A percentile compares a stretch with the other conserved stretches of the same genome.
Evolutionary conservation across 441 rosid species (phyloP).

Genomic region (Corymbia calophylla): DNA sequence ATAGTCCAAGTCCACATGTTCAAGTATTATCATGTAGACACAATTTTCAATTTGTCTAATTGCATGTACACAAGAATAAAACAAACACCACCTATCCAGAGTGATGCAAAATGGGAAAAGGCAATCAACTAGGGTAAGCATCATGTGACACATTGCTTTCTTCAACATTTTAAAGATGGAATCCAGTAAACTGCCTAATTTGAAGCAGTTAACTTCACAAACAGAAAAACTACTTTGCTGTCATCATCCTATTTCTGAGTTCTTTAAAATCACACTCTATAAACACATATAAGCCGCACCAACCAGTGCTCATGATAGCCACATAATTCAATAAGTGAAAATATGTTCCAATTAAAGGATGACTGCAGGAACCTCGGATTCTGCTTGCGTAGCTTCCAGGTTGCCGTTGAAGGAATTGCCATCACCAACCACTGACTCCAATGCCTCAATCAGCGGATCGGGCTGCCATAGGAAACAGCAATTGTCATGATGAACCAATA

Average conservation of each 20-base stretch:
- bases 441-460: slow-evolving; percentile 72
- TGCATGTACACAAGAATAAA: neutral
- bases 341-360: neutral
- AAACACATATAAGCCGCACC: neutral
- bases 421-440: slow-evolving; percentile 72
- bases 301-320: neutral
- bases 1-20: neutral
- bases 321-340: neutral
- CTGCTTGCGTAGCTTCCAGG: slow-evolving; percentile 61
- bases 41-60: neutral
- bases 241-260: neutral
- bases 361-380: slow-evolving; percentile 43
- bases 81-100: neutral
- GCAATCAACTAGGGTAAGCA: neutral
- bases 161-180: neutral
- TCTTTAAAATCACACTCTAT: neutral
- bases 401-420: slow-evolving; percentile 45
- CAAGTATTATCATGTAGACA: neutral
- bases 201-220: neutral
- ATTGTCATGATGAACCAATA: neutral
- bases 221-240: neutral
- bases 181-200: neutral
- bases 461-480: slow-evolving; percentile 39
- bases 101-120: neutral
- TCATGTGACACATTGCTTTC: neutral